Percentiles rank a stretch among this genome's conserved stretches.
These are phyloP conservation scores for Trichoderma sp. DNA, from an alignment of 2,329 filamentous ascomycete genomes.

Conservation along the genomic window DNA sequence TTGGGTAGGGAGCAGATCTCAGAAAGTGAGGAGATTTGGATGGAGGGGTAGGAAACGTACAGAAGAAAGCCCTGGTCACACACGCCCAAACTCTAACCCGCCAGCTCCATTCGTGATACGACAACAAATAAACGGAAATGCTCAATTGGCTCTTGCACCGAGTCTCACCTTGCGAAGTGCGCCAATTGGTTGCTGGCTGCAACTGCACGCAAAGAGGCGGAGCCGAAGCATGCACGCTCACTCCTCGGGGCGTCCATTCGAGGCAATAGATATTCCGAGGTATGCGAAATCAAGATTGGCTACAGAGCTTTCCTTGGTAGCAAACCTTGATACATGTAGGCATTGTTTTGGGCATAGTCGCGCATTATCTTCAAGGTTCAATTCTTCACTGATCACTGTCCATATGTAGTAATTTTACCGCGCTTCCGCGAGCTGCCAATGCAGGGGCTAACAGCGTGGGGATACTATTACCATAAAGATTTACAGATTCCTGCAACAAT, in stretches of 20 bases:
- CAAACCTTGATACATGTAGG: not conserved
- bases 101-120: not conserved
- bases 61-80: not conserved
- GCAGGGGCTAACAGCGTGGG: not conserved
- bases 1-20: not conserved
- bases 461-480: not conserved
- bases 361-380: not conserved
- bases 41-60: not conserved
- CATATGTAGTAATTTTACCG: not conserved
- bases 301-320: not conserved
- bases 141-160: not conserved
- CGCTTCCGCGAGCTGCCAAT: not conserved
- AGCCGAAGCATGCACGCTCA: not conserved
- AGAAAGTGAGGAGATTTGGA: not conserved
- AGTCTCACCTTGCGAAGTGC: not conserved
- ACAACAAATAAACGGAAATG: not conserved
- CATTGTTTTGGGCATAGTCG: not conserved
- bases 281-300: not conserved
- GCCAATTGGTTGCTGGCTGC: not conserved
- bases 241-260: not conserved
- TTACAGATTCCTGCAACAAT: not conserved
- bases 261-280: not conserved
- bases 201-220: not conserved
- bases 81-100: not conserved
- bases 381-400: not conserved